phyloP scores from a whole-genome alignment of 2,329 filamentous ascomycete genomes.

The Neoscytalidium dimidiatum region DNA sequence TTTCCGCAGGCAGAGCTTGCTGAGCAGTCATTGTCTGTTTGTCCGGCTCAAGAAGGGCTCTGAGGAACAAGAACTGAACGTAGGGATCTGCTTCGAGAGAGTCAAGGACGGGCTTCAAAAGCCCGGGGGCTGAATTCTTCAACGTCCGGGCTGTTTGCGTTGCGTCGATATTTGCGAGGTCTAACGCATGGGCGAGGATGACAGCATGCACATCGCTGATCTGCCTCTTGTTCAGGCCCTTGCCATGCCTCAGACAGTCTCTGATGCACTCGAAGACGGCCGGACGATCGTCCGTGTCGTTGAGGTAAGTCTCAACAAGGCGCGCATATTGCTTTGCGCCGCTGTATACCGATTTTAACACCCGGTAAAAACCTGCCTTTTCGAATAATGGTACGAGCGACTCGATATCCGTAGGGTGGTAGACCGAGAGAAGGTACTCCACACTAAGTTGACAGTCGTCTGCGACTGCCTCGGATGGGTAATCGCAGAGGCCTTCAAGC shows the following conservation, averaged over 20 bases:
- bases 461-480: slow-evolving; percentile 75
- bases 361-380: slow-evolving; percentile 82
- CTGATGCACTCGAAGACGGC: slow-evolving; percentile 77
- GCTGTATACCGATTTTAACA: slow-evolving; percentile 86
- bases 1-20: slow-evolving; percentile 29
- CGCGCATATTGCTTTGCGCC: slow-evolving; percentile 76
- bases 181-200: slow-evolving; percentile 64
- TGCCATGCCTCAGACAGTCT: slow-evolving; percentile 69
- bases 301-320: slow-evolving; percentile 78
- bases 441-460: slow-evolving; percentile 97
- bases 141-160: slow-evolving; percentile 66
- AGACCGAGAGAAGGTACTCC: slow-evolving; percentile 91
- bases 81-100: slow-evolving; percentile 62
- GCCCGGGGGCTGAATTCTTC: slow-evolving; percentile 59
- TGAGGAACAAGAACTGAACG: slow-evolving; percentile 74
- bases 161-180: slow-evolving; percentile 69
- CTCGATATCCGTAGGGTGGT: slow-evolving; percentile 82
- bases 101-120: slow-evolving; percentile 68
- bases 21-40: slow-evolving; percentile 39
- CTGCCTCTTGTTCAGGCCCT: slow-evolving; percentile 69
- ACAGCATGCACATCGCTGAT: slow-evolving; percentile 69
- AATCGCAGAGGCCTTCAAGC: slow-evolving; percentile 79
- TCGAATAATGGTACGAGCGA: slow-evolving; percentile 76
- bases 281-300: slow-evolving; percentile 75
- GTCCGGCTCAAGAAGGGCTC: slow-evolving; percentile 70